phyloP scores from a whole-genome alignment of 371 early-diverging fungal species.

The Vittaforma corneae region DNA sequence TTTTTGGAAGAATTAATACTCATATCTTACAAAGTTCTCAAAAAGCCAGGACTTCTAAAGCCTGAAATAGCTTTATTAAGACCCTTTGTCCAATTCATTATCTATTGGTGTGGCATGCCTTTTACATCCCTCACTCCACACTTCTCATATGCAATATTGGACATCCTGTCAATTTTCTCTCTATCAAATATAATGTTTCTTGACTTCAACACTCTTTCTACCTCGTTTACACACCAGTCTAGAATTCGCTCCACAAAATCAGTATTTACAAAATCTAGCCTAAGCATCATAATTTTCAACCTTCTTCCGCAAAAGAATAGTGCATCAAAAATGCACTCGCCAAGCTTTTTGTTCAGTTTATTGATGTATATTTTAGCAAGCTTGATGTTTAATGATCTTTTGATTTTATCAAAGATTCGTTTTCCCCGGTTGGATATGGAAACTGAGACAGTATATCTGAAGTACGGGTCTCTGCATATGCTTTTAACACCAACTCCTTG shows the following conservation, averaged over 20 bases:
- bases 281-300: slow-evolving; percentile 24
- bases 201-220: slow-evolving; percentile 1
- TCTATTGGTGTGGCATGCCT: not conserved
- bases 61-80: too few species aligned
- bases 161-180: slow-evolving; percentile 25
- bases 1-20: too few species aligned
- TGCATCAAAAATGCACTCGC: slow-evolving; percentile 45
- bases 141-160: slow-evolving; percentile 22
- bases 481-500: slow-evolving; percentile 15
- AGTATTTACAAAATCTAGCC: slow-evolving; percentile 41
- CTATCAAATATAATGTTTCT: slow-evolving; percentile 11
- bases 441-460: slow-evolving; percentile 17
- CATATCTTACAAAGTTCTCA: too few species aligned
- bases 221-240: not conserved
- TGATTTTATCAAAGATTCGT: slow-evolving; percentile 20
- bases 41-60: too few species aligned
- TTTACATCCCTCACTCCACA: not conserved
- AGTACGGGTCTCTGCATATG: slow-evolving; percentile 4
- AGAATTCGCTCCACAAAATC: slow-evolving; percentile 27
- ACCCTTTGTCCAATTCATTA: too few species aligned
- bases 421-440: slow-evolving; percentile 15
- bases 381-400: slow-evolving; percentile 12
- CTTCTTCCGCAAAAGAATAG: slow-evolving; percentile 22
- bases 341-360: slow-evolving; percentile 28
- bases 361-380: slow-evolving; percentile 22